Evolutionary conservation across 139 green algal species (phyloP).

Genomic region (Chlorella sp.): DNA sequence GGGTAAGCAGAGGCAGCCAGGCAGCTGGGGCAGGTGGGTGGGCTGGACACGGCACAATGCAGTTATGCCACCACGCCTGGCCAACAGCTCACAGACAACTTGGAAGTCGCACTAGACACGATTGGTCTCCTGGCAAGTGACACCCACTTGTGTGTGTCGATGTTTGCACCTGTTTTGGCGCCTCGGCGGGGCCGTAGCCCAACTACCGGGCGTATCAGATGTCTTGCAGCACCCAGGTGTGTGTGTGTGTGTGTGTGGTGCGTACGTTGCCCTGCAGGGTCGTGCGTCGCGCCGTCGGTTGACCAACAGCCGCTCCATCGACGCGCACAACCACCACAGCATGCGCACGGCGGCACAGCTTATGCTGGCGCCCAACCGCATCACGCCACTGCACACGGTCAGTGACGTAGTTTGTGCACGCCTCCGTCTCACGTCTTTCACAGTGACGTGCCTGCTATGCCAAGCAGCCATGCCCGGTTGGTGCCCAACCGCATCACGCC

Average conservation of each 20-base stretch:
- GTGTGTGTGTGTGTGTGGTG: not conserved
- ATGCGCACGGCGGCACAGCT: not conserved
- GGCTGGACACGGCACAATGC: not conserved
- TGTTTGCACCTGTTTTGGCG: too few relatives aligned
- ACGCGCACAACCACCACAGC: not conserved
- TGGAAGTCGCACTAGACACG: not conserved
- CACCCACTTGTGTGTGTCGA: too few relatives aligned
- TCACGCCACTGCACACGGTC: not conserved
- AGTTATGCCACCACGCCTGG: not conserved
- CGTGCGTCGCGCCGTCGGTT: not conserved
- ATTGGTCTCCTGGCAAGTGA: not conserved
- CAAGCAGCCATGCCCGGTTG: too few relatives aligned
- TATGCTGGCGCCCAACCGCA: not conserved
- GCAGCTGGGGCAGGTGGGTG: too few relatives aligned
- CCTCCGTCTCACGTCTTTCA: too few relatives aligned
- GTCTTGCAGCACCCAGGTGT: not conserved
- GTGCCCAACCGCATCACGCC: not conserved
- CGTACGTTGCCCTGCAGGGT: not conserved
- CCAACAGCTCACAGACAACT: not conserved
- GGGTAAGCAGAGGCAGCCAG: not conserved
- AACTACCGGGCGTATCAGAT: too few relatives aligned
- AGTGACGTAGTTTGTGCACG: too few relatives aligned
- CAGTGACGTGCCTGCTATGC: too few relatives aligned
- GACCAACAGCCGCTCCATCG: not conserved
- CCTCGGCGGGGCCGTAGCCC: too few relatives aligned